Evolutionary conservation across 148 eudicot species (phyloP), one percentile per base, ranked within the genome.

Genomic region (Chenopodium berlandieri): DNA sequence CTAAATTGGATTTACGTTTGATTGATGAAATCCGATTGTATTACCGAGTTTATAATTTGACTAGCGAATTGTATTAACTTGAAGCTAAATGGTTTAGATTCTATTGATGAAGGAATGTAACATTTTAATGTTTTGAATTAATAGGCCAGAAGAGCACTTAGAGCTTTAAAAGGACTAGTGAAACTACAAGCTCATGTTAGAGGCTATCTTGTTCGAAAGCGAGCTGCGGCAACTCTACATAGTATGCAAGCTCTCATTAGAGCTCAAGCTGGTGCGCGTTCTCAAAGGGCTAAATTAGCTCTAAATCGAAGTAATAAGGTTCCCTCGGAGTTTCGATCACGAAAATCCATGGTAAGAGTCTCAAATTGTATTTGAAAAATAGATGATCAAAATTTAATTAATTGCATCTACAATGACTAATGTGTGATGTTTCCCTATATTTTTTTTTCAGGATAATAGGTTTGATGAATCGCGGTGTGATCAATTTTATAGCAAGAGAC

Each of bases 211-310:
- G 99, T 95, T 0, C 81, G 99, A 34, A 95, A 95, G 75, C 88
- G 90, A 82, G 94, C 99, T 1, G 85, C 93, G 19, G 94, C 94
- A 2, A 95, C 97, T 73, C 91, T 95, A 32, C 91, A 88, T 10
- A 85, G 99, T 78, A 95, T 95, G 99, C 97, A 93, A 80, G 97
- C 97, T 56, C 91, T 95, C 7, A 75, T 93, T 34, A 80, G 99
- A 78, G 99, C 97, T 52, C 99, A 95, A 78, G 89, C 89, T 2
- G 54, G 94, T 4, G 92, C 84, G 8, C 87, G 97, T 27, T 86
- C 92, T 67, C 91, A 89, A 77, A 81, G 94, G 77, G 88, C 90
- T 52, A 91, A 88, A 1, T 90, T 90, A 27, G 71, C 84, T 6
- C 40, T 87, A 63, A 81, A 66, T 25, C 86, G 83, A 62, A 90